Percentiles rank a stretch among this genome's conserved stretches.
Conservation (phyloP, 2,329 filamentous ascomycete genomes). For the Colletotrichum sansevieriae region DNA sequence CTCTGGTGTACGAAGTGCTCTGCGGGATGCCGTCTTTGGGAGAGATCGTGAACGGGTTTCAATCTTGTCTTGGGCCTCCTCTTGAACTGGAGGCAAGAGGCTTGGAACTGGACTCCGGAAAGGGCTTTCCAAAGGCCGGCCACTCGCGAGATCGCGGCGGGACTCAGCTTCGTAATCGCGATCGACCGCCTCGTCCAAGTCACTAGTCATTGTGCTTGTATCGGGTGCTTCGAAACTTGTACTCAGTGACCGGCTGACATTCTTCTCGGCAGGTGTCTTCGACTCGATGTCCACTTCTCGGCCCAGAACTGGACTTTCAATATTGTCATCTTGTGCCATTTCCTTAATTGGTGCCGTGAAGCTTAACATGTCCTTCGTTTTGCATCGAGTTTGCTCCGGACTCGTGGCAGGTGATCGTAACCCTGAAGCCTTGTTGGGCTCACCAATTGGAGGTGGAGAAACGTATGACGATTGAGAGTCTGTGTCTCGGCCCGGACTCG, state of each 20-base stretch:
- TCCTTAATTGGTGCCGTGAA: slow-evolving; percentile 38
- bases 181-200: slow-evolving; percentile 41
- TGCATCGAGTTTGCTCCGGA: slow-evolving; percentile 1
- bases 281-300: slow-evolving; percentile 40
- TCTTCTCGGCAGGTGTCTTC: not conserved
- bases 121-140: slow-evolving; percentile 24
- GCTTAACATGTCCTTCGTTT: slow-evolving; percentile 37
- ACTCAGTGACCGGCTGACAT: slow-evolving; percentile 7
- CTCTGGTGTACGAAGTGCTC: slow-evolving; percentile 49
- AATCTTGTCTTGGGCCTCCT: slow-evolving; percentile 63
- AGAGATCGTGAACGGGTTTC: slow-evolving; percentile 47
- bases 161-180: slow-evolving; percentile 48
- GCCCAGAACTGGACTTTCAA: slow-evolving; percentile 57
- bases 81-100: slow-evolving; percentile 65
- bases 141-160: slow-evolving; percentile 44
- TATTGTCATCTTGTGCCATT: slow-evolving; percentile 47
- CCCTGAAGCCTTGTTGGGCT: not conserved
- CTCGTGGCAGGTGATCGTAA: not conserved
- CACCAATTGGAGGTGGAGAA: not conserved
- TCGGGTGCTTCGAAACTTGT: slow-evolving; percentile 1
- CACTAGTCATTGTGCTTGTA: slow-evolving; percentile 32
- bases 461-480: no score
- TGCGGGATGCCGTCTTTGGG: slow-evolving; percentile 35
- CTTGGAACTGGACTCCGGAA: slow-evolving; percentile 58
- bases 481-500: no score